Percentiles rank a stretch among this genome's conserved stretches.
These are phyloP conservation scores for Hanseniaspora valbyensis DNA, from an alignment of 805 yeast genomes.

Conservation along the genomic window DNA sequence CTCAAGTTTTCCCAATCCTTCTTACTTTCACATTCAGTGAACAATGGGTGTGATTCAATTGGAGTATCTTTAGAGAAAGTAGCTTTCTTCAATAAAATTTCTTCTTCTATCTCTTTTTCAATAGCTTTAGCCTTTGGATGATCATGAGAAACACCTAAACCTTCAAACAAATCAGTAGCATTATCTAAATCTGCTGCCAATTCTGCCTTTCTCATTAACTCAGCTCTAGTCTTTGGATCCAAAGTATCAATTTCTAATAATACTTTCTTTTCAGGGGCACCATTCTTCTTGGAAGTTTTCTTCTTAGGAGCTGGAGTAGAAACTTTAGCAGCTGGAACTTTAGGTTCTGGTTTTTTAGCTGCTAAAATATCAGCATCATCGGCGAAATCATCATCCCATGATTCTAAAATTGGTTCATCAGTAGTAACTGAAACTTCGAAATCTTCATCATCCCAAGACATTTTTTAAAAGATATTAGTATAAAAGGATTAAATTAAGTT, in stretches of 20 bases:
- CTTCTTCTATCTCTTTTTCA: slow-evolving; percentile 29
- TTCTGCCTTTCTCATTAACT: slow-evolving; percentile 69
- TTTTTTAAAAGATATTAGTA: slow-evolving; percentile 13
- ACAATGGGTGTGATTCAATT: slow-evolving; percentile 63
- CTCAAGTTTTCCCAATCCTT: slow-evolving; percentile 68
- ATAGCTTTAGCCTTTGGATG: slow-evolving; percentile 36
- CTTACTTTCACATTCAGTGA: slow-evolving; percentile 62
- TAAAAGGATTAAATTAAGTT: too few relatives aligned
- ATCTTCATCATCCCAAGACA: slow-evolving; percentile 74
- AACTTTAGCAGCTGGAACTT: slow-evolving; percentile 23
- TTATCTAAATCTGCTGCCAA: slow-evolving; percentile 75
- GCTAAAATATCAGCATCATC: slow-evolving; percentile 39
- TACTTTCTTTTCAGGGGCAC: slow-evolving; percentile 31
- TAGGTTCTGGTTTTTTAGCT: slow-evolving; percentile 72
- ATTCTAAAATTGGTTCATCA: slow-evolving; percentile 45
- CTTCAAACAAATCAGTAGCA: slow-evolving; percentile 86
- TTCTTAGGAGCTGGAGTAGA: slow-evolving; percentile 27
- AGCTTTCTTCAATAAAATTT: slow-evolving; percentile 21
- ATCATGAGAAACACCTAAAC: slow-evolving; percentile 43
- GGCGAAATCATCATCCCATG: slow-evolving; percentile 70
- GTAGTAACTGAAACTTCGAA: slow-evolving; percentile 54
- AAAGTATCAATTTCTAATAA: slow-evolving; percentile 52
- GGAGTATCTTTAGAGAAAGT: slow-evolving; percentile 42
- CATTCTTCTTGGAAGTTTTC: slow-evolving; percentile 31
- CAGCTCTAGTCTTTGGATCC: slow-evolving; percentile 64